Evolutionary conservation across 257 asterid species (phyloP), one percentile per base, ranked within the genome.

Genomic region (Paraleonurus japonicus): DNA sequence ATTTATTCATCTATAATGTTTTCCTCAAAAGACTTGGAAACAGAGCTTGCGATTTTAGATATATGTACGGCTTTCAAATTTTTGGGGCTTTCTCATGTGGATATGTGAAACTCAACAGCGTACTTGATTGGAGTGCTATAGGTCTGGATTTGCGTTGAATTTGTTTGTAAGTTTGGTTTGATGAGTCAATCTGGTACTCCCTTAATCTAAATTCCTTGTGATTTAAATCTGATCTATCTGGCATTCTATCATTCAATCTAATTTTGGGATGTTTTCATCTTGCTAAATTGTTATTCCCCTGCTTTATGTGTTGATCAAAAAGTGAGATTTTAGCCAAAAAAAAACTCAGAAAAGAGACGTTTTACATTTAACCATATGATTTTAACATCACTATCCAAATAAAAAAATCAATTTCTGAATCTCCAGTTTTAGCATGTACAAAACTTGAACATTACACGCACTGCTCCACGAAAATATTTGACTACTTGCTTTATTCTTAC

Each of bases 71-170:
- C 53, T 15, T 45, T 45, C 53, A 45, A 22, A 12, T 63, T 37
- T 22, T 37, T 4, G 7, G 23, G 65, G 12, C 0, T 59, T 58
- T 26, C 12, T 58, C 39, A 58, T 26, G 22, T 58, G 64, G 41
- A 26, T 58, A 9, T 26, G 23, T 2, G 12, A 80, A 74, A 60
- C 39, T 79, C 71, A 85, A 84, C 24, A 41, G 67, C 43, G 75
- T 86, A 86, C 78, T 82, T 70, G 88, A 84, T 78, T 88, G 87
- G 71, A 83, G 76, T 54, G 86, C 75, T 22, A 51, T 84, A 10
- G 77, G 81, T 75, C 79, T 28, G 86, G 89, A 45, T 75, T 53
- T 64, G 70, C 79, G 27, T 69, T 69, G 12, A 88, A 86, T 79
- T 70, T 43, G 51, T 43, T 12, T 43, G 19, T 2, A 12, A 43